Base-by-base conservation (phyloP, 176 grass and related monocot genomes). In the Carex pumila region DNA sequence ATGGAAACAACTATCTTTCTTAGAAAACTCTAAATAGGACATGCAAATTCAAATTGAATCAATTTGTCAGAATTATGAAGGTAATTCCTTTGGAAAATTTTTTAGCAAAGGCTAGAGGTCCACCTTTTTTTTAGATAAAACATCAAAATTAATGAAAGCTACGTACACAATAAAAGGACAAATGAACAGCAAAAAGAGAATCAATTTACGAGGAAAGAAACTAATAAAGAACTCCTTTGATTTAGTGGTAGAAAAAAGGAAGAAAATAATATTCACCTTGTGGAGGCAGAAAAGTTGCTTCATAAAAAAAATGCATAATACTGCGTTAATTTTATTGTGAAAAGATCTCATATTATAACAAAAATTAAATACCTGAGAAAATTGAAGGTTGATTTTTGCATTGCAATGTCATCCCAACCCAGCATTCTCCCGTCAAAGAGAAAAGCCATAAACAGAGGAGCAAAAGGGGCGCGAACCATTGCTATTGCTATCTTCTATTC, bases 401-500 rank as follows among this genome's bases (percentile, higher is more conserved):
- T 77, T 32, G 50, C 50, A 18, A 77, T 77, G 73, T 15, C 72
- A 0, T 55, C n/a, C 49, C 72, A 76, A 76, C 10, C 21, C 3
- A 55, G 6, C 45, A 75, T 19, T 77, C 22, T 77, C 30, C 8
- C 73, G 49, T 77, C 73, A 49, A 77, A 56, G 73, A 32, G 22
- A 77, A 56, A 77, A 77, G 13, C 12, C 25, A 77, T 30, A 77
- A 55, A 77, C 50, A 54, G 22, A 55, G 73, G 73, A 77, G 50
- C 0, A 13, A 73, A 14, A 76, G 41, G 18, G 49, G 72, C 45
- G 72, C 72, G 22, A 77, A 50, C 2, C 47, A 50, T 50, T 50
- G 47, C 47, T 50, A 18, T 56, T 76, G 47, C 73, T 55, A 25
- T 77, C 50, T 56, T 29, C 73, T 77, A 77, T 77, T 77, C 73